Conservation (phyloP, 305 asterid species). For the Ajuga reptans region DNA sequence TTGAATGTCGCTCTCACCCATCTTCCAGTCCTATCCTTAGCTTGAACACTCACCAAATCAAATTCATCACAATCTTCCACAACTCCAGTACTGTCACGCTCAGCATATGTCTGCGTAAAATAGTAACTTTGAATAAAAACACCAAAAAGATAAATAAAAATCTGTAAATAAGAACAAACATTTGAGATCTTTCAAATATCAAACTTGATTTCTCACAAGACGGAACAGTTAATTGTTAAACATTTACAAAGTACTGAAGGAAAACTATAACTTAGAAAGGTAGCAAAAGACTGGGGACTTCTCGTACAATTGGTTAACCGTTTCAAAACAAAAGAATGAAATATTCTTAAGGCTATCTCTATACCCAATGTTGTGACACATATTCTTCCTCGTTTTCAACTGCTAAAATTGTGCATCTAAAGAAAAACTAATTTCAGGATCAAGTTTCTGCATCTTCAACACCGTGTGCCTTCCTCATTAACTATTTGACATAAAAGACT, state of each 20-base stretch:
- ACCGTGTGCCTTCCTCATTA: too few species aligned
- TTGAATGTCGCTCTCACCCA: slow-evolving; percentile 81
- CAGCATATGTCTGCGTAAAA: slow-evolving; percentile 31
- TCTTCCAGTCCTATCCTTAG: slow-evolving; percentile 49
- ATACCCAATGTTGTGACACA: too few species aligned
- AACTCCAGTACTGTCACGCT: slow-evolving; percentile 34
- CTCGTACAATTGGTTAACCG: too few species aligned
- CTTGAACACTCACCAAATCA: slow-evolving; percentile 32
- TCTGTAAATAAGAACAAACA: neutral
- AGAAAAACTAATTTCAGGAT: too few species aligned
- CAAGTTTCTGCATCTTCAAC: too few species aligned
- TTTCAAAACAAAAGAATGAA: too few species aligned
- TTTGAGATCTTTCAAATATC: neutral
- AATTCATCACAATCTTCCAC: slow-evolving; percentile 36
- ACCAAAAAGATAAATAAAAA: neutral
- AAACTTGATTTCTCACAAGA: slow-evolving; percentile 4
- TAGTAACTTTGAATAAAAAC: slow-evolving; percentile 20
- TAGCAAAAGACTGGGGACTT: neutral
- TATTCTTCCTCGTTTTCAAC: too few species aligned
- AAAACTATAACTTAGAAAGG: neutral
- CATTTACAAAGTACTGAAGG: slow-evolving; percentile 1
- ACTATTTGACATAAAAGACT: too few species aligned
- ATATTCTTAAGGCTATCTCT: too few species aligned
- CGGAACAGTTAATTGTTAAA: neutral
- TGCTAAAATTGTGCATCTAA: too few species aligned